Evolutionary conservation across 2,329 filamentous ascomycete species (phyloP).

Genomic region (Nakataea oryzae): DNA sequence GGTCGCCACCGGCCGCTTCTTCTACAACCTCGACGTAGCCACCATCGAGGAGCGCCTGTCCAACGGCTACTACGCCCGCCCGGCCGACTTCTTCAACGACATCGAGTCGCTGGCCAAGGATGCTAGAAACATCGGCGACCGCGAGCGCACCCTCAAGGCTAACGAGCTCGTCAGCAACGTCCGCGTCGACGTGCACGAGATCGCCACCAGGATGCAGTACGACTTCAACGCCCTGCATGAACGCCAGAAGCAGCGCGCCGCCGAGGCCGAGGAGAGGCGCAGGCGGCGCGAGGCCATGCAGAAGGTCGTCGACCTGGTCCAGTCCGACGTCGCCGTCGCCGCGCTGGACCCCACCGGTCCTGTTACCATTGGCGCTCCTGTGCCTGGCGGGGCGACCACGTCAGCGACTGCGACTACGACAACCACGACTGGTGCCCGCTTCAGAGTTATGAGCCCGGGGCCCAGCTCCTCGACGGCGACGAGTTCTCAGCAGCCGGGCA

Average conservation of each 20-base stretch:
- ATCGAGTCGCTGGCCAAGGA: constrained; percentile 80
- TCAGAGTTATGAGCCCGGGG: constrained; percentile 43
- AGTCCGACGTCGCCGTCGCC: constrained; percentile 40
- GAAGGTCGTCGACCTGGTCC: constrained; percentile 39
- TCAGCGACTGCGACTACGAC: no score
- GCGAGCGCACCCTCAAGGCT: constrained; percentile 71
- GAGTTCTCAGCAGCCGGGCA: constrained; percentile 14
- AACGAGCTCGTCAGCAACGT: constrained; percentile 91
- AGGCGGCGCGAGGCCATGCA: constrained; percentile 37
- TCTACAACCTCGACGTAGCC: constrained; percentile 86
- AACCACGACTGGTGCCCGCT: constrained; percentile 39
- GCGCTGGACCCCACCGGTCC: constrained; percentile 46
- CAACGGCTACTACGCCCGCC: constrained; percentile 90
- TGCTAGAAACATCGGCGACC: constrained; percentile 71
- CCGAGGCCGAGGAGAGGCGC: constrained; percentile 47
- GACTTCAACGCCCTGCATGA: constrained; percentile 78
- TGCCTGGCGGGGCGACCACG: constrained; percentile 37
- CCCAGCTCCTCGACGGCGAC: neutral
- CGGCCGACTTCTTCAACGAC: constrained; percentile 81
- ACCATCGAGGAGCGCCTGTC: constrained; percentile 94
- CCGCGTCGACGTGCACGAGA: constrained; percentile 77
- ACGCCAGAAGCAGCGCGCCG: constrained; percentile 57
- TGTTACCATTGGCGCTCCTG: constrained; percentile 51
- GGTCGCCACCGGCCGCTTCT: constrained; percentile 69
- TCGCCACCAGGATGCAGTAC: constrained; percentile 46